Percentiles rank a stretch among this genome's conserved stretches.
These are phyloP conservation scores for Barbarea vulgaris DNA, from an alignment of 345 rosid species.

Conservation along the genomic window DNA sequence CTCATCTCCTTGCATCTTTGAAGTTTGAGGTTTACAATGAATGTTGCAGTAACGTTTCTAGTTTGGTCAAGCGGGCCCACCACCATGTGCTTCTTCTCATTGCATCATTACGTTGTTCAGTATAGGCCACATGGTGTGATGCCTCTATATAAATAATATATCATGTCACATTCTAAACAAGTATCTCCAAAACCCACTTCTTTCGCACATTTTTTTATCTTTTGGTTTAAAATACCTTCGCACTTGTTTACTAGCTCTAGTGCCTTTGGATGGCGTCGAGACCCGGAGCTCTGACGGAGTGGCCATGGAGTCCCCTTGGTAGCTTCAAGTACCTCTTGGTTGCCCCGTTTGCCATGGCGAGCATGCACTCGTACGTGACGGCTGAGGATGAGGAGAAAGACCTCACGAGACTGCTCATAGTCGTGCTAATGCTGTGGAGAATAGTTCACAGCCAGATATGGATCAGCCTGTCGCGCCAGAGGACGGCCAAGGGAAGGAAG, in stretches of 20 bases:
- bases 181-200: background rate
- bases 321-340: slow-evolving; percentile 60
- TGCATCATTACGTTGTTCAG: background rate
- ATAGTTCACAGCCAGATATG: slow-evolving; percentile 67
- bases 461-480: slow-evolving; percentile 65
- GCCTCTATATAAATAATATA: background rate
- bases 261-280: slow-evolving; percentile 52
- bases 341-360: slow-evolving; percentile 48
- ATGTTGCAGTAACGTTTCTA: slow-evolving; percentile 1
- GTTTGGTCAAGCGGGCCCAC: background rate
- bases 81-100: slow-evolving; percentile 2
- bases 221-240: too few species aligned
- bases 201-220: background rate
- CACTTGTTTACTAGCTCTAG: background rate
- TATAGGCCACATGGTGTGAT: slow-evolving; percentile 9
- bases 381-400: slow-evolving; percentile 46
- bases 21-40: slow-evolving; percentile 25
- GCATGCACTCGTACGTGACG: slow-evolving; percentile 39
- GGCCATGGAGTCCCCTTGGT: slow-evolving; percentile 75
- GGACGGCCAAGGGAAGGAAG: slow-evolving; percentile 59
- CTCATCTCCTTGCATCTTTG: background rate
- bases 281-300: slow-evolving; percentile 66
- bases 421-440: slow-evolving; percentile 56
- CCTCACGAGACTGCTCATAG: slow-evolving; percentile 37
- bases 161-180: background rate